These are phyloP conservation scores for Neoscytalidium dimidiatum DNA, from an alignment of 2,329 filamentous ascomycete genomes.

Conservation along the genomic window DNA sequence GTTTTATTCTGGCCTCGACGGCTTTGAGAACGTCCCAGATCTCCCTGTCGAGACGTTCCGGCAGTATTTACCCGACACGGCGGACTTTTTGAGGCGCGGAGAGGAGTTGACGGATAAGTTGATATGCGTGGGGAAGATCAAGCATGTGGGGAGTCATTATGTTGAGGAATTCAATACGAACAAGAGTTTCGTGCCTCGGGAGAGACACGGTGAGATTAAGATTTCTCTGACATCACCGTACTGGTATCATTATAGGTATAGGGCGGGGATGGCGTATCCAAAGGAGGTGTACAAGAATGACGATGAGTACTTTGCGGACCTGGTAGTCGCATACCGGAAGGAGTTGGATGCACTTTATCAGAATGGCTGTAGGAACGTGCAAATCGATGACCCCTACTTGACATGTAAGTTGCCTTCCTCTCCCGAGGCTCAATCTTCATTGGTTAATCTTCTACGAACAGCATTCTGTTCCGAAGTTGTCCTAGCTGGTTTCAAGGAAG, in stretches of 20 bases:
- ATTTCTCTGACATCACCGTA: constrained; percentile 67
- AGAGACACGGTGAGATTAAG: constrained; percentile 66
- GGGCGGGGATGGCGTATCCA: constrained; percentile 51
- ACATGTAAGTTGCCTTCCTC: constrained; percentile 29
- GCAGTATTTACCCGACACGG: constrained; percentile 62
- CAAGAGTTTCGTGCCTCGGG: constrained; percentile 59
- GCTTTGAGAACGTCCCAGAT: constrained; percentile 53
- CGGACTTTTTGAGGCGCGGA: constrained; percentile 62
- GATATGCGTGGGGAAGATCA: constrained; percentile 60
- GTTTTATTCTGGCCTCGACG: constrained; percentile 57
- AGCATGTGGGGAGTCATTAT: constrained; percentile 58
- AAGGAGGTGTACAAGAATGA: constrained; percentile 49
- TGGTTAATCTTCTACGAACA: no score
- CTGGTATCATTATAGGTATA: constrained; percentile 70
- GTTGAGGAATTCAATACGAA: constrained; percentile 62
- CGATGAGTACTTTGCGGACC: constrained; percentile 50
- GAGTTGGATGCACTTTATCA: constrained; percentile 50
- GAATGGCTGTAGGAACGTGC: constrained; percentile 49
- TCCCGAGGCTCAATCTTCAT: not conserved
- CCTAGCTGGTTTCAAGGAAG: constrained; percentile 56
- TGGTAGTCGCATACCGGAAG: constrained; percentile 49
- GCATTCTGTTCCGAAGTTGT: constrained; percentile 40
- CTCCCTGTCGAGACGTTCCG: constrained; percentile 49
- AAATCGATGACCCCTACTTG: constrained; percentile 52
- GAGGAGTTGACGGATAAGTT: constrained; percentile 55